Base-by-base conservation (phyloP, 2,329 filamentous ascomycete species). In the Cordyceps militaris region DNA sequence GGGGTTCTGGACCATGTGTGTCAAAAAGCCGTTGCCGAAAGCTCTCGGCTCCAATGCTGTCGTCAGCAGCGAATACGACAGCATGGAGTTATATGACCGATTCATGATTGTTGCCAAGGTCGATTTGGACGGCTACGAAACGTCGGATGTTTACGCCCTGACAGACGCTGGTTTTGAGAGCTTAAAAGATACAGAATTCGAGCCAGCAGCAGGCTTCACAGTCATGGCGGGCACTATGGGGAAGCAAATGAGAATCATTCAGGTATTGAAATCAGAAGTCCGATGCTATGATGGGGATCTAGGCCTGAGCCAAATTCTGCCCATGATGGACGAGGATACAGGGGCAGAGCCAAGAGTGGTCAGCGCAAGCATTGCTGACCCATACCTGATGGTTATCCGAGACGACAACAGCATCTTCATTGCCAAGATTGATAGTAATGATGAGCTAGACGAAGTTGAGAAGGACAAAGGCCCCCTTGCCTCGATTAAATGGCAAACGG, bases 241-340 rank as follows among this genome's bases (percentile, higher is more conserved):
- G n/a, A 83, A 83, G 53, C 85, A 89, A 60, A 89, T 83, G 67
- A 84, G 91, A 59, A 86, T 97, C 34, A 86, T 97, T 16, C 94
- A 97, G 67, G 87, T 96, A 2, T 78, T 96, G 55, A 88, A 87
- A 62, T 90, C 86, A 1, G 93, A 97, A 67, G 84, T 97, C 24
- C 83, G 93, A 59, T 93, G 88, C 61, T 99, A 97, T 65, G 92
- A 97, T 70, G 87, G 87, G 71, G 90, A 96, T 70, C 82, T 99
- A 59, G 89, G 88, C 11, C 80, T 99, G 55, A 86, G 87, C 47
- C 93, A 97, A 67, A 97, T 99, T 56, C 81, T 97, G 51, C 91
- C 92, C 1, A 91, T 97, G 81, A 83, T 90, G 61, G 94, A 97
- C 65, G 94, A 96, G 65, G 89, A 94, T 62, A 92, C 87, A 0